phyloP scores from a whole-genome alignment of 2,329 filamentous ascomycete species.

The Macrophomina pseudophaseolina region DNA sequence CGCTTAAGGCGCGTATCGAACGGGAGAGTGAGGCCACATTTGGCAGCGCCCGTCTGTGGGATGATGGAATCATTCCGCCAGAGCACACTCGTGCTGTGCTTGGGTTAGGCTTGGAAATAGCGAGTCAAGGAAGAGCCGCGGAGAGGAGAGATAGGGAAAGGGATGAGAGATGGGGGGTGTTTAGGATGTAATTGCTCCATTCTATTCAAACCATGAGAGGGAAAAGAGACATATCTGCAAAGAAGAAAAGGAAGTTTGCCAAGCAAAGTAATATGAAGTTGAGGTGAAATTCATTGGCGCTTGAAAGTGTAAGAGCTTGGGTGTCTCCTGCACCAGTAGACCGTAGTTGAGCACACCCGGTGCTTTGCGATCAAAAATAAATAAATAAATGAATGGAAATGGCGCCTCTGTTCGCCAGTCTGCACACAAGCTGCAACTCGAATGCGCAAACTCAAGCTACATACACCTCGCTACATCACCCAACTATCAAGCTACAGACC shows the following conservation, averaged over 20 bases:
- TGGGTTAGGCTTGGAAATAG: constrained; percentile 54
- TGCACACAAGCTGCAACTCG: too few relatives aligned
- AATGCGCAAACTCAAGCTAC: too few relatives aligned
- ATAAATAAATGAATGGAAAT: too few relatives aligned
- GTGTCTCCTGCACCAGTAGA: too few relatives aligned
- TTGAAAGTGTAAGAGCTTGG: too few relatives aligned
- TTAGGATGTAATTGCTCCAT: constrained; percentile 41
- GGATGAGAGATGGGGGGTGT: constrained; percentile 45
- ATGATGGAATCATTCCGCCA: constrained; percentile 58
- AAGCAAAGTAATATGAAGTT: too few relatives aligned
- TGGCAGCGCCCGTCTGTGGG: constrained; percentile 89
- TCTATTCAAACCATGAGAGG: neutral
- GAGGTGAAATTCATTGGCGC: too few relatives aligned
- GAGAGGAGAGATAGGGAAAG: constrained; percentile 39
- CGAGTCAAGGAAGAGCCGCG: constrained; percentile 45
- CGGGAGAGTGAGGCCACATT: constrained; percentile 87
- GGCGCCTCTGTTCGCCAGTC: too few relatives aligned
- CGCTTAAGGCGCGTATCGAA: constrained; percentile 83
- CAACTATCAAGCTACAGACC: too few relatives aligned
- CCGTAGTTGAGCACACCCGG: too few relatives aligned
- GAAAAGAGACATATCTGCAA: neutral
- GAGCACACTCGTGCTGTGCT: constrained; percentile 55
- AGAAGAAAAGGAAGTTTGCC: neutral
- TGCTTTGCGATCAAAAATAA: too few relatives aligned
- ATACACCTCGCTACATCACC: too few relatives aligned